Conservation (phyloP, 495 filamentous ascomycete genomes). For the Podospora comata region DNA sequence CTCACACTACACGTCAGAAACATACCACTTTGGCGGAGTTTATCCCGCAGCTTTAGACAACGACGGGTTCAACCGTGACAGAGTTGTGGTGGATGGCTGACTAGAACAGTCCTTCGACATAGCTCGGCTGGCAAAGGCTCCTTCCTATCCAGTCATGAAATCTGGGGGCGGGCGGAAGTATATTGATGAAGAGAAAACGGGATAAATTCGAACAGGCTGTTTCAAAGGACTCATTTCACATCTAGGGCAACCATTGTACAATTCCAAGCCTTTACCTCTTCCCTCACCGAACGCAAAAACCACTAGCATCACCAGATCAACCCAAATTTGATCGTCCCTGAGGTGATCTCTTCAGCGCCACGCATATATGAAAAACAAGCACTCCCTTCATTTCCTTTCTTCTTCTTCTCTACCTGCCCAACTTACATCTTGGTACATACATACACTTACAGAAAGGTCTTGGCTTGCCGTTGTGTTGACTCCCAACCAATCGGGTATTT, state of each 20-base stretch:
- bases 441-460: not conserved
- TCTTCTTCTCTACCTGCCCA: not conserved
- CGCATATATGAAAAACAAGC: not conserved
- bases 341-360: not conserved
- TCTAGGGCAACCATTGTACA: not conserved
- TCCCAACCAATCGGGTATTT: not conserved
- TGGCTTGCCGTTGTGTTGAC: not conserved
- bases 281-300: not conserved
- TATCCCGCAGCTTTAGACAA: not conserved
- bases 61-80: not conserved
- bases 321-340: not conserved
- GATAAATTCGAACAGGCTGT: not conserved
- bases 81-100: not conserved
- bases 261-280: not conserved
- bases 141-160: not conserved
- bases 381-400: not conserved
- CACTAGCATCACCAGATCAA: not conserved
- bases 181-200: not conserved
- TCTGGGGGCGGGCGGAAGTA: not conserved
- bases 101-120: not conserved
- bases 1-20: slow-evolving; percentile 12
- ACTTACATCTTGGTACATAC: not conserved
- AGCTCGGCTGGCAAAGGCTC: not conserved
- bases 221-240: not conserved
- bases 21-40: not conserved